Percentiles rank a stretch among this genome's conserved stretches.
phyloP scores from a whole-genome alignment of 805 yeast genomes.

The Saturnispora silvae region DNA sequence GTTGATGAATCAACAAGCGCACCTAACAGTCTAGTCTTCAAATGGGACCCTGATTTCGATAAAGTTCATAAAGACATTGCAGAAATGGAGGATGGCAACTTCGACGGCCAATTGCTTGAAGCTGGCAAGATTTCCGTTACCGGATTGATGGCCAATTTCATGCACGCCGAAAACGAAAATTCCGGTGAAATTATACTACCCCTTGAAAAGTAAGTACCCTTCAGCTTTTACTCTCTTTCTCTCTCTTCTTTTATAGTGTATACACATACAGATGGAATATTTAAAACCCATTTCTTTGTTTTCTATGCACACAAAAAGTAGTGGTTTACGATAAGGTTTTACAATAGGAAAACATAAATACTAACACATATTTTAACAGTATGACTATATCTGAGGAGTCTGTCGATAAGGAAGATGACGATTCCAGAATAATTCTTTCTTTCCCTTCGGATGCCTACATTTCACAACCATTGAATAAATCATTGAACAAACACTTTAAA shows the following conservation, averaged over 20 bases:
- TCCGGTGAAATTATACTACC: conserved; percentile 45
- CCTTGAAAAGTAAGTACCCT: not conserved
- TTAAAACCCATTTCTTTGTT: too few relatives aligned
- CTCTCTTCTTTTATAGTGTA: not conserved
- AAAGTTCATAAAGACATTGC: conserved; percentile 46
- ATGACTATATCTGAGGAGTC: too few relatives aligned
- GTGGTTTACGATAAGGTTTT: too few relatives aligned
- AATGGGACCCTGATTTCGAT: conserved; percentile 79
- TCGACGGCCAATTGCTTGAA: conserved; percentile 63
- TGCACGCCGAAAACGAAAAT: conserved; percentile 35
- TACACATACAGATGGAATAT: too few relatives aligned
- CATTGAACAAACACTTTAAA: conserved; percentile 22
- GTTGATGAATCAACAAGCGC: conserved; percentile 33
- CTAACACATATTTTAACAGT: not conserved
- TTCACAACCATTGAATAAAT: conserved; percentile 31
- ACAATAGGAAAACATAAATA: too few relatives aligned
- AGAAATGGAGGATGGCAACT: conserved; percentile 32
- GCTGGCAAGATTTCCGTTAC: conserved; percentile 57
- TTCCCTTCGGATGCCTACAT: conserved; percentile 32
- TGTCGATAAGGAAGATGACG: too few relatives aligned
- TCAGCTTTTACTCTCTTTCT: not conserved
- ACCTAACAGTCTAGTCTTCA: conserved; percentile 38
- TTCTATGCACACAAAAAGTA: too few relatives aligned
- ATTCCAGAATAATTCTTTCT: conserved; percentile 24
- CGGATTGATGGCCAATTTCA: conserved; percentile 63